Evolutionary conservation across 164 flowering plant genomes (phyloP).

Genomic region (Protea cynaroides): DNA sequence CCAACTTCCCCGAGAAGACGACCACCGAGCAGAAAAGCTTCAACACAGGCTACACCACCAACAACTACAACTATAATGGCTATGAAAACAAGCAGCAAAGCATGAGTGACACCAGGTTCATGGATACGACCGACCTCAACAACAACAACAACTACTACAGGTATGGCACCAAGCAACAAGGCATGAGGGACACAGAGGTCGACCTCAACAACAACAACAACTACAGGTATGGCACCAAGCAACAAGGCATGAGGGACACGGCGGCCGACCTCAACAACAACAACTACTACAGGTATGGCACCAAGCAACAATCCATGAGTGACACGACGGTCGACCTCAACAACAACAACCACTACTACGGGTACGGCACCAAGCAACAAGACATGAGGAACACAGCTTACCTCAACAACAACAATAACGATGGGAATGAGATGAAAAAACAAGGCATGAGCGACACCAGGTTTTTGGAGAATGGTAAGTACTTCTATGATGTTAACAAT

Average conservation of each 20-base stretch:
- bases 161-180: conserved; percentile 9
- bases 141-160: conserved; percentile 10
- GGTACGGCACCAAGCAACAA: conserved; percentile 6
- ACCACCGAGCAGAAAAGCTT: conserved; percentile 3
- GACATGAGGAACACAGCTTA: not conserved
- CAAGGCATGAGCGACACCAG: conserved; percentile 51
- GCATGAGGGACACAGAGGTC: not conserved
- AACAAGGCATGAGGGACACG: conserved; percentile 2
- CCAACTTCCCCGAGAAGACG: conserved; percentile 6
- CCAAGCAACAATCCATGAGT: conserved; percentile 4
- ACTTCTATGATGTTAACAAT: conserved; percentile 20
- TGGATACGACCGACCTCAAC: not conserved
- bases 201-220: conserved; percentile 12
- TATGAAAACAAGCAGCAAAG: too few relatives aligned
- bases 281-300: conserved; percentile 10
- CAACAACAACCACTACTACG: conserved; percentile 11
- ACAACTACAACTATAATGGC: too few relatives aligned
- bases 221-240: conserved; percentile 8
- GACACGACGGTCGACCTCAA: conserved; percentile 5
- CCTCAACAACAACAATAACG: conserved; percentile 9
- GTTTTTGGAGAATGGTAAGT: conserved; percentile 37
- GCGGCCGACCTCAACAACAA: conserved; percentile 9
- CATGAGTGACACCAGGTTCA: too few relatives aligned
- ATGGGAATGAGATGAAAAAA: conserved; percentile 5
- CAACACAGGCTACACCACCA: too few relatives aligned